phyloP scores from a whole-genome alignment of 2,329 filamentous ascomycete genomes.

The Botryosphaeria dothidea region DNA sequence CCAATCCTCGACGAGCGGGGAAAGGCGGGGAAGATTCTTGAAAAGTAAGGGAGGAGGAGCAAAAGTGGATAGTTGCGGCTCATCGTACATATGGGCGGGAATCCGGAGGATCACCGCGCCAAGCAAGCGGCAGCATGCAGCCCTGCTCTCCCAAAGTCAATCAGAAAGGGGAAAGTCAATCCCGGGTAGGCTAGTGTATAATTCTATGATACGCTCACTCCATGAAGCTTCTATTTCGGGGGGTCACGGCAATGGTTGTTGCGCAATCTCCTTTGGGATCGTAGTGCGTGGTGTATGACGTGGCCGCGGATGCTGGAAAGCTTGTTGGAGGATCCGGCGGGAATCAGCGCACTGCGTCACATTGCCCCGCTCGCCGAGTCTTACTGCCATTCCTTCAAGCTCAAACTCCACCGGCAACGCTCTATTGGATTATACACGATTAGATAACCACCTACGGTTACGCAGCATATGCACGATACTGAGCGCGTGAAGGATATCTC shows the following conservation, averaged over 20 bases:
- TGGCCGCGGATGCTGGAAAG: not conserved
- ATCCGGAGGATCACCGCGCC: not conserved
- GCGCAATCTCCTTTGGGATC: not conserved
- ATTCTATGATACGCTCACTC: not conserved
- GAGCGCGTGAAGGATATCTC: too few relatives aligned
- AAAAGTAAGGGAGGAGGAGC: not conserved
- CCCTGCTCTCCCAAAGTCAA: not conserved
- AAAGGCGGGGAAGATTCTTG: not conserved
- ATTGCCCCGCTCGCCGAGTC: not conserved
- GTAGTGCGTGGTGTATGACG: not conserved
- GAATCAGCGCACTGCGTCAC: not conserved
- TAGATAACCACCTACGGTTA: too few relatives aligned
- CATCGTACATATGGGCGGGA: not conserved
- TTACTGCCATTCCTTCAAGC: not conserved
- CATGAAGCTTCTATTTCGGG: not conserved
- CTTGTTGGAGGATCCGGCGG: not conserved
- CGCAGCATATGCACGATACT: too few relatives aligned
- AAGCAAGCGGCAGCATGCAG: not conserved
- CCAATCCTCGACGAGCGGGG: not conserved
- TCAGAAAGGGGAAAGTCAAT: not conserved
- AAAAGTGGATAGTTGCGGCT: constrained; percentile 9
- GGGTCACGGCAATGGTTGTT: not conserved
- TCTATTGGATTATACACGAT: not conserved
- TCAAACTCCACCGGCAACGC: not conserved
- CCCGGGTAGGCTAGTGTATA: not conserved